These are phyloP conservation scores for Botrytis fabae DNA, from an alignment of 2,329 filamentous ascomycete species.

Conservation along the genomic window DNA sequence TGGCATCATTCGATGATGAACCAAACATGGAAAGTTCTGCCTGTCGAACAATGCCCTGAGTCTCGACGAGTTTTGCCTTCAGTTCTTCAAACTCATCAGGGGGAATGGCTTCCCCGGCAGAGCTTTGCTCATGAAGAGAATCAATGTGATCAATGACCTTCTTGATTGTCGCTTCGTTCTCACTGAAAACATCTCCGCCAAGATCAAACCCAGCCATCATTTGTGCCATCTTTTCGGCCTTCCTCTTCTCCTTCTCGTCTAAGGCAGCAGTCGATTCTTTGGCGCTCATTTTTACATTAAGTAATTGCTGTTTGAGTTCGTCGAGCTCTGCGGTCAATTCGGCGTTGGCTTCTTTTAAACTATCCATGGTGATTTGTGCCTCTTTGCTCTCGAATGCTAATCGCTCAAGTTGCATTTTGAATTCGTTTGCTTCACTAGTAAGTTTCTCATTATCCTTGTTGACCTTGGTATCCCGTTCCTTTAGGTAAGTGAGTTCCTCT, in stretches of 20 bases:
- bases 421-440: conserved; percentile 81
- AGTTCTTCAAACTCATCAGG: conserved; percentile 79
- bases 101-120: conserved; percentile 74
- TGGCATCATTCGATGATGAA: conserved; percentile 61
- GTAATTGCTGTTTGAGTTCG: conserved; percentile 91
- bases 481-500: conserved; percentile 81
- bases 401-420: conserved; percentile 96
- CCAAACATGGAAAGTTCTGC: conserved; percentile 84
- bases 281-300: conserved; percentile 94
- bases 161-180: conserved; percentile 83
- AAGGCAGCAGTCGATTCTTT: conserved; percentile 87
- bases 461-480: conserved; percentile 79
- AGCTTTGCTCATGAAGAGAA: conserved; percentile 71
- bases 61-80: conserved; percentile 77
- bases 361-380: conserved; percentile 95
- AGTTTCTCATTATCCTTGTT: conserved; percentile 90
- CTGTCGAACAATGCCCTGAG: conserved; percentile 88
- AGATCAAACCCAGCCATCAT: conserved; percentile 99
- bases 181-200: conserved; percentile 87
- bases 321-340: conserved; percentile 91
- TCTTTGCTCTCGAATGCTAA: conserved; percentile 96
- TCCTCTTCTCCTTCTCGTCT: conserved; percentile 98
- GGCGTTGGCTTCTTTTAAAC: conserved; percentile 90
- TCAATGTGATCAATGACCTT: conserved; percentile 84
- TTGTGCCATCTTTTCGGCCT: conserved; percentile 98